These are phyloP conservation scores for Nitzschia sp. DNA, from an alignment of 108 stramenopile species.

Conservation along the genomic window DNA sequence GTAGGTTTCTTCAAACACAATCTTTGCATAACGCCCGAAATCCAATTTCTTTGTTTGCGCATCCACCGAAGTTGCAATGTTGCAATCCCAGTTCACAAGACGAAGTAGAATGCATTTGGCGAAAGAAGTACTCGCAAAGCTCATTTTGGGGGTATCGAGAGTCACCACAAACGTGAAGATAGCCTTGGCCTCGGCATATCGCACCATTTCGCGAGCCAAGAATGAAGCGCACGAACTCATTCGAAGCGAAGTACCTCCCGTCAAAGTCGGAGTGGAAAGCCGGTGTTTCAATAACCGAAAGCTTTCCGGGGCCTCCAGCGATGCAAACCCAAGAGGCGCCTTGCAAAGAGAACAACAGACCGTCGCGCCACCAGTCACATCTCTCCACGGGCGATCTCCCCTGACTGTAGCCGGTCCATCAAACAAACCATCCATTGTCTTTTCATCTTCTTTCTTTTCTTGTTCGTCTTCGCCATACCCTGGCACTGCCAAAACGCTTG, in stretches of 20 bases:
- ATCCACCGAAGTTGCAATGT: conserved; percentile 34
- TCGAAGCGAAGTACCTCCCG: background rate
- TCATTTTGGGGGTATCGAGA: background rate
- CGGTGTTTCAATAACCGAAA: conserved; percentile 79
- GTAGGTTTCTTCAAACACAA: conserved; percentile 46
- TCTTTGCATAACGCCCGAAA: conserved; percentile 36
- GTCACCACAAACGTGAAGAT: conserved; percentile 74
- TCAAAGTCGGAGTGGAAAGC: conserved; percentile 25
- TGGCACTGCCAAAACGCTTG: conserved; percentile 45
- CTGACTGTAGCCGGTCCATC: conserved; percentile 28
- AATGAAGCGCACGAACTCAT: conserved; percentile 57
- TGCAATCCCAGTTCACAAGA: conserved; percentile 76
- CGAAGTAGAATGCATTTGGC: conserved; percentile 54
- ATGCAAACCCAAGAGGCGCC: conserved; percentile 68
- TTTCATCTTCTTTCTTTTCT: conserved; percentile 9
- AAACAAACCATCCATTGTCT: background rate
- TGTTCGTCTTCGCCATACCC: conserved; percentile 52
- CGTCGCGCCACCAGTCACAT: conserved; percentile 44
- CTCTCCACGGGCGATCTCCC: conserved; percentile 41
- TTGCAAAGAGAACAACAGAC: conserved; percentile 58
- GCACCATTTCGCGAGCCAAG: conserved; percentile 76
- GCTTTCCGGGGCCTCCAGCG: conserved; percentile 50
- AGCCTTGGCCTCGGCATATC: conserved; percentile 81
- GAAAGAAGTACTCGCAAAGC: too few relatives aligned
- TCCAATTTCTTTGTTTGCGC: conserved; percentile 11